Conservation (phyloP, 2,329 filamentous ascomycete genomes). For the Biscogniauxia marginata region DNA sequence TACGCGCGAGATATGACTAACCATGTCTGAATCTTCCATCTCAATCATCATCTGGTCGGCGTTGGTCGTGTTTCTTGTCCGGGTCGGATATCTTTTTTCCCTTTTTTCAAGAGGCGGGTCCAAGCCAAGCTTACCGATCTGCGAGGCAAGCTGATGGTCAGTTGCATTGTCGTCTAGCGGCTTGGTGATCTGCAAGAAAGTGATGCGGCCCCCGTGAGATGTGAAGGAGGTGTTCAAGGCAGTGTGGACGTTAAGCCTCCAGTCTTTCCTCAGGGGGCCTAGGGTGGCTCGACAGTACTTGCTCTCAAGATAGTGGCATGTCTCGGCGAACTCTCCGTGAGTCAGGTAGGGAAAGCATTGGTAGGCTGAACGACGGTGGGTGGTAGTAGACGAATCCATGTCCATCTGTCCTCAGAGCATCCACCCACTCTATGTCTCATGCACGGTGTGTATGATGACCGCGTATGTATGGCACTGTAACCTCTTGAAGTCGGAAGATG, state of each 20-base stretch:
- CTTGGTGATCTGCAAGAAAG: slow-evolving; percentile 56
- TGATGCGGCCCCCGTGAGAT: slow-evolving; percentile 44
- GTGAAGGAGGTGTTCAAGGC: slow-evolving; percentile 48
- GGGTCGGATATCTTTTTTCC: neutral
- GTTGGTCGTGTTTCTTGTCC: slow-evolving; percentile 10
- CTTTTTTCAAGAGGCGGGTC: slow-evolving; percentile 13
- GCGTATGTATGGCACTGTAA: neutral
- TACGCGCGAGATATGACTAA: slow-evolving; percentile 28
- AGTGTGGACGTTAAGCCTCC: slow-evolving; percentile 54
- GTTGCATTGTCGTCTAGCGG: slow-evolving; percentile 47
- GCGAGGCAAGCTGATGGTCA: slow-evolving; percentile 45
- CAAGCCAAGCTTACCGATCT: slow-evolving; percentile 48
- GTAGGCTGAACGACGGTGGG: slow-evolving; percentile 38
- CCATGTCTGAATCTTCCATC: slow-evolving; percentile 52
- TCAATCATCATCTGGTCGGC: slow-evolving; percentile 49
- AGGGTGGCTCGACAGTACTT: slow-evolving; percentile 58
- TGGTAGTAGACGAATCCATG: neutral
- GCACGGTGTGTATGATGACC: neutral
- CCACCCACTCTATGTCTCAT: neutral
- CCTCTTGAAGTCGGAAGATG: too few relatives aligned
- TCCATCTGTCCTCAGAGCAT: neutral
- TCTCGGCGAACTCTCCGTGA: slow-evolving; percentile 61
- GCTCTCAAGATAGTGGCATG: slow-evolving; percentile 61
- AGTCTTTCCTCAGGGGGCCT: slow-evolving; percentile 51
- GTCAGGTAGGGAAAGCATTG: slow-evolving; percentile 60